phyloP scores from a whole-genome alignment of 371 early-diverging fungal species.

The Mortierella sp. region DNA sequence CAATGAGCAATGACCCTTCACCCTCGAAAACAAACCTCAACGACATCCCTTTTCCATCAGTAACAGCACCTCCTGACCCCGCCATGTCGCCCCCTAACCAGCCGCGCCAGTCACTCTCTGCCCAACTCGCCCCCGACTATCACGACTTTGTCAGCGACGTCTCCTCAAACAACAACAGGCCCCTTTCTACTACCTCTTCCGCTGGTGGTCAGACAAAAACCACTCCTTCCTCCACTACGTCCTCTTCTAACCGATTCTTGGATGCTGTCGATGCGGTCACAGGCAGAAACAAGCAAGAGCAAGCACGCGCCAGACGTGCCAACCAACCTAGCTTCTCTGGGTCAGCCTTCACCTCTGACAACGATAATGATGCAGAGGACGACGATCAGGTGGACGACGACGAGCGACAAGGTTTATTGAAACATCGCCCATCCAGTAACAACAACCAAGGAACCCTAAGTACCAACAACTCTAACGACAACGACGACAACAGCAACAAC shows the following conservation, averaged over 20 bases:
- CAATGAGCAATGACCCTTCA: neutral
- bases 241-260: conserved; percentile 30
- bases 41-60: neutral
- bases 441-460: neutral
- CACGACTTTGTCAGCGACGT: conserved; percentile 49
- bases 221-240: neutral
- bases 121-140: conserved; percentile 47
- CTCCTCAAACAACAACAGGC: conserved; percentile 5
- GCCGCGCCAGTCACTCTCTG: conserved; percentile 47
- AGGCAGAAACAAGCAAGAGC: conserved; percentile 19
- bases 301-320: conserved; percentile 45
- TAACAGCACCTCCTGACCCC: neutral
- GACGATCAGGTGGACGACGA: conserved; percentile 1
- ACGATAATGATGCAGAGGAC: neutral
- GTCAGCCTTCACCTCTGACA: conserved; percentile 43
- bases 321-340: conserved; percentile 55
- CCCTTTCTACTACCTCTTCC: conserved; percentile 3
- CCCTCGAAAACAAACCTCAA: neutral
- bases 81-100: conserved; percentile 48
- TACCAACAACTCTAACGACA: neutral
- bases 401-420: neutral
- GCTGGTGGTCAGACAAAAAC: neutral
- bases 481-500: neutral
- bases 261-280: conserved; percentile 44
- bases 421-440: neutral